Conservation (phyloP, 331 rosid species). For the Pyracantha coccinea region DNA sequence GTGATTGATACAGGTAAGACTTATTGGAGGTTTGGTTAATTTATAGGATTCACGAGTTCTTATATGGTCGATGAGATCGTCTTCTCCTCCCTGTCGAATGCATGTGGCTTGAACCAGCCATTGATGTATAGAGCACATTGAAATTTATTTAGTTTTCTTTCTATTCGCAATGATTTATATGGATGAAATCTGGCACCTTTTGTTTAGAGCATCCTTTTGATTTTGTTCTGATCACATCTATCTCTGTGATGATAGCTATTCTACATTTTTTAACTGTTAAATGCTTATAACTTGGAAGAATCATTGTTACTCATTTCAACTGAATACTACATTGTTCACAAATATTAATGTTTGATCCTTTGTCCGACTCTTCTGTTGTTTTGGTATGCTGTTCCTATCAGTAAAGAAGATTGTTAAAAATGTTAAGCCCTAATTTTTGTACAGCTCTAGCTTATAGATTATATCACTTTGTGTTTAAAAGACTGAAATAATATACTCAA, state of each 20-base stretch:
- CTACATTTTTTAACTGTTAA: background rate
- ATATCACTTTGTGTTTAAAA: background rate
- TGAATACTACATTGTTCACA: background rate
- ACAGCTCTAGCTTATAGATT: no score
- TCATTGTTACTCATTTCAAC: background rate
- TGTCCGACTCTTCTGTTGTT: background rate
- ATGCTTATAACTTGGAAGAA: background rate
- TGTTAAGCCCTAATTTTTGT: background rate
- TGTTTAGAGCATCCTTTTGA: background rate
- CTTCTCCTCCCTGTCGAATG: background rate
- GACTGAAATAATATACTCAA: background rate
- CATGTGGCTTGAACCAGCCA: background rate
- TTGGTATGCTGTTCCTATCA: background rate
- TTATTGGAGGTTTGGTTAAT: background rate
- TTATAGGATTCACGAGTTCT: background rate
- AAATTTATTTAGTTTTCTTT: background rate
- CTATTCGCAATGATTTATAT: background rate
- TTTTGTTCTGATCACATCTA: background rate
- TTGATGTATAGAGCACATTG: background rate
- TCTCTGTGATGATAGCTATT: background rate
- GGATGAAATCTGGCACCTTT: background rate
- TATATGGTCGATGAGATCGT: background rate
- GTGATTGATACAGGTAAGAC: background rate
- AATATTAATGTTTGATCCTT: background rate
- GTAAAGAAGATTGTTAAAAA: background rate